Conservation (phyloP, 2,329 filamentous ascomycete genomes). For the Colletotrichum shisoi region DNA sequence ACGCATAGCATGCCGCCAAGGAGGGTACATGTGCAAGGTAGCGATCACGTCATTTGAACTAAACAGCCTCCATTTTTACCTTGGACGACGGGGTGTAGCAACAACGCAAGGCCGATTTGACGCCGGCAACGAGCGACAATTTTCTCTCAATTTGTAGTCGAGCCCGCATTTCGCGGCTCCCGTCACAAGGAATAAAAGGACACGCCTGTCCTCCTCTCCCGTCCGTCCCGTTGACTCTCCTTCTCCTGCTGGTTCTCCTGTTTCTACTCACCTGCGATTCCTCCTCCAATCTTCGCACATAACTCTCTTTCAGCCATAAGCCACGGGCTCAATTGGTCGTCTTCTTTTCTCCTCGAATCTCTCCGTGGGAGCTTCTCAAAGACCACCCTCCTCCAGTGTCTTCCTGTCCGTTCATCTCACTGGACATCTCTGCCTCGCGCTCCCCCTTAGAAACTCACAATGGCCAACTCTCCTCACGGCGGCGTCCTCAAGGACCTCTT, state of each 20-base stretch:
- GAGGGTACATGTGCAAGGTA: conserved; percentile 39
- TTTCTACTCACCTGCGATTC: conserved; percentile 11
- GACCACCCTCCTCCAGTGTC: neutral
- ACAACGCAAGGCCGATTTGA: conserved; percentile 34
- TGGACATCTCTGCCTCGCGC: neutral
- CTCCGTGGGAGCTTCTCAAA: conserved; percentile 8
- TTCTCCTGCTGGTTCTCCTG: conserved; percentile 16
- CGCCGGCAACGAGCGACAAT: conserved; percentile 33
- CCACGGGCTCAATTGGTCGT: conserved; percentile 33
- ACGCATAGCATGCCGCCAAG: conserved; percentile 20
- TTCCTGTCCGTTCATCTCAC: neutral
- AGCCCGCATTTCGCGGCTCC: conserved; percentile 30
- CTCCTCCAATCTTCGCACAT: conserved; percentile 8
- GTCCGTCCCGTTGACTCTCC: neutral
- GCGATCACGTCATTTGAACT: conserved; percentile 43
- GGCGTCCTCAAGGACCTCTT: conserved; percentile 98
- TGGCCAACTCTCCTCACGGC: conserved; percentile 81
- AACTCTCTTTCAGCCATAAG: neutral
- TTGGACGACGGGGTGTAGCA: conserved; percentile 28
- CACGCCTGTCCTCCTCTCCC: conserved; percentile 32
- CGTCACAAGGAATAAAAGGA: conserved; percentile 30
- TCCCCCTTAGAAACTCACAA: conserved; percentile 48
- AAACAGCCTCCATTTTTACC: conserved; percentile 40
- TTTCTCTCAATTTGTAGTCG: conserved; percentile 14
- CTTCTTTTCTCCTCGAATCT: conserved; percentile 12